Evolutionary conservation across 371 early-diverging fungal species (phyloP).

Genomic region (Rhizopus stolonifer): DNA sequence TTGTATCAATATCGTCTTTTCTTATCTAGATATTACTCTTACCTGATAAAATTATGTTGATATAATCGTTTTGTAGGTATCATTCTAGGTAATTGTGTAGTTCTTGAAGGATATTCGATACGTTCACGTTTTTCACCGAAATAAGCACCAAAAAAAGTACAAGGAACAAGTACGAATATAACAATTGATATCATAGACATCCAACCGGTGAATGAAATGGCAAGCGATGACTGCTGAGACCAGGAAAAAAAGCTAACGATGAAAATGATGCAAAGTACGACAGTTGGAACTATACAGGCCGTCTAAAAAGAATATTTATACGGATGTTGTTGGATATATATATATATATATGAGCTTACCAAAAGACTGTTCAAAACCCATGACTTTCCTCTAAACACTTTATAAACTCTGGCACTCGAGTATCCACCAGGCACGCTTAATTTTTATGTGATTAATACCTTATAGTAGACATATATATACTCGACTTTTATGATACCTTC

Average conservation of each 20-base stretch:
- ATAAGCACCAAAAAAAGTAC: constrained; percentile 38
- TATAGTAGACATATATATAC: background rate
- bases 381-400: constrained; percentile 44
- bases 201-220: constrained; percentile 44
- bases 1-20: too few relatives aligned
- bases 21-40: too few relatives aligned
- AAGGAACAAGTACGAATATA: constrained; percentile 29
- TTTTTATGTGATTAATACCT: background rate
- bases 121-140: constrained; percentile 35
- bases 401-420: constrained; percentile 43
- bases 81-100: constrained; percentile 44
- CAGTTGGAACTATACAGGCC: constrained; percentile 29
- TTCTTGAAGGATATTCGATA: constrained; percentile 43
- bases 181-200: constrained; percentile 26
- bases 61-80: constrained; percentile 46
- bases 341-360: constrained; percentile 21
- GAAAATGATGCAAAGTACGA: constrained; percentile 21
- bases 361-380: constrained; percentile 45
- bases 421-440: constrained; percentile 38
- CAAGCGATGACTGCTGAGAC: constrained; percentile 41
- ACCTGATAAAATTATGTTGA: constrained; percentile 33
- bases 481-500: constrained; percentile 18
- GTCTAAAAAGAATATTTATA: constrained; percentile 22
- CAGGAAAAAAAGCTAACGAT: constrained; percentile 29
- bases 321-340: background rate